These are phyloP conservation scores for Lepidopterella palustris DNA, from an alignment of 495 filamentous ascomycete genomes.

Conservation along the genomic window DNA sequence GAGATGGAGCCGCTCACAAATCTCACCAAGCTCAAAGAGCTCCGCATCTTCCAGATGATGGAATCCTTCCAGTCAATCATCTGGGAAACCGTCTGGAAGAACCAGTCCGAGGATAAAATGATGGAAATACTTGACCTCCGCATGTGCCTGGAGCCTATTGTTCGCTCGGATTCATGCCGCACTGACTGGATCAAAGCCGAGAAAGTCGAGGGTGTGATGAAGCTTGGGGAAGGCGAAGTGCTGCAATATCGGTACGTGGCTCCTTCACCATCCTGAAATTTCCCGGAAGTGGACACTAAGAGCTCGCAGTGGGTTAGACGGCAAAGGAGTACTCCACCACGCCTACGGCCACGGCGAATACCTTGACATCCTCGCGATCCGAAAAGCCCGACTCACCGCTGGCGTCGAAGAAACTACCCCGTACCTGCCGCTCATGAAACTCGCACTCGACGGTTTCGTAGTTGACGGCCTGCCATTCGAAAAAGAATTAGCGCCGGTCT, in stretches of 20 bases:
- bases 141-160: conserved; percentile 8
- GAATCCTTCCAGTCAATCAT: conserved; percentile 17
- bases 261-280: background rate
- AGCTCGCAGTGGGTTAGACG: conserved; percentile 11
- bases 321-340: conserved; percentile 16
- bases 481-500: conserved; percentile 1
- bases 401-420: conserved; percentile 6
- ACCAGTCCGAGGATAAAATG: conserved; percentile 1
- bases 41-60: conserved; percentile 17
- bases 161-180: background rate
- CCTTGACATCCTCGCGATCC: conserved; percentile 17
- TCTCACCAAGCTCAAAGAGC: conserved; percentile 10
- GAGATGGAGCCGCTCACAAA: conserved; percentile 11
- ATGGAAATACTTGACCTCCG: conserved; percentile 14
- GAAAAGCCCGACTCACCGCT: conserved; percentile 16
- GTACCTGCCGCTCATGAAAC: conserved; percentile 5
- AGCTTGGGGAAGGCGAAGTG: background rate
- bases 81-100: conserved; percentile 23
- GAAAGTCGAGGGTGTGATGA: conserved; percentile 2
- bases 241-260: conserved; percentile 6
- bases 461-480: conserved; percentile 19
- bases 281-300: background rate
- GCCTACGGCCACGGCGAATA: conserved; percentile 17
- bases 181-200: conserved; percentile 9
- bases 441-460: conserved; percentile 21